Evolutionary conservation across 257 asterid species (phyloP).

Genomic region (Leptodermis oblonga): DNA sequence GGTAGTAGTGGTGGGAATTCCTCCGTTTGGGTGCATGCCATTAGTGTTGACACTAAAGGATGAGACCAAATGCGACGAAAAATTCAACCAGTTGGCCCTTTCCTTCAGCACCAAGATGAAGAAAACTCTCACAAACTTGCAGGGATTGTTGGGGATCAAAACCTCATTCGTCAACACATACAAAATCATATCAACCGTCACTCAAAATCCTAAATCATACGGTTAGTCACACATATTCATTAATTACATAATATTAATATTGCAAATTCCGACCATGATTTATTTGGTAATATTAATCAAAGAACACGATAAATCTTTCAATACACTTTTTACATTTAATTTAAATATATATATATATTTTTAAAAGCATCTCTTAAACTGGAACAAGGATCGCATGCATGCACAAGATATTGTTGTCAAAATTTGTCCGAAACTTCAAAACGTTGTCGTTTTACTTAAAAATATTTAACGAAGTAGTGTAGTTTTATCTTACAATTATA

Average conservation of each 20-base stretch:
- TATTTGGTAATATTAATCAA: too few relatives aligned
- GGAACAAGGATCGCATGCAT: too few relatives aligned
- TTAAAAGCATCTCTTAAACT: too few relatives aligned
- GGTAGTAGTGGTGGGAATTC: constrained; percentile 40
- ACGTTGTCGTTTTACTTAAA: too few relatives aligned
- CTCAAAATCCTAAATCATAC: constrained; percentile 35
- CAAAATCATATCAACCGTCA: constrained; percentile 20
- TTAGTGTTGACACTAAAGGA: constrained; percentile 28
- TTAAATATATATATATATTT: too few relatives aligned
- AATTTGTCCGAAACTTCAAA: too few relatives aligned
- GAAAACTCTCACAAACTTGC: constrained; percentile 19
- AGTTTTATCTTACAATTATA: too few relatives aligned
- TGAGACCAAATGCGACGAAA: constrained; percentile 29
- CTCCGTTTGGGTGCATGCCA: constrained; percentile 51
- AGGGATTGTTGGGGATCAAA: constrained; percentile 19
- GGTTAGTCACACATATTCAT: constrained; percentile 18
- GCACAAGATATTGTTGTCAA: too few relatives aligned
- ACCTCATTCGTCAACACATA: constrained; percentile 36
- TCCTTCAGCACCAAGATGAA: constrained; percentile 34
- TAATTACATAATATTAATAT: too few relatives aligned
- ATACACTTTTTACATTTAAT: too few relatives aligned
- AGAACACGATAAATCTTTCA: too few relatives aligned
- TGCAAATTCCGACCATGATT: neutral
- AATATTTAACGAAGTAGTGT: too few relatives aligned
- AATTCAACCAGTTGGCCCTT: constrained; percentile 38